Evolutionary conservation across 129 eudicot genomes (phyloP), one percentile per base, ranked within the genome.

Genomic region (Oenanthe sinensis): DNA sequence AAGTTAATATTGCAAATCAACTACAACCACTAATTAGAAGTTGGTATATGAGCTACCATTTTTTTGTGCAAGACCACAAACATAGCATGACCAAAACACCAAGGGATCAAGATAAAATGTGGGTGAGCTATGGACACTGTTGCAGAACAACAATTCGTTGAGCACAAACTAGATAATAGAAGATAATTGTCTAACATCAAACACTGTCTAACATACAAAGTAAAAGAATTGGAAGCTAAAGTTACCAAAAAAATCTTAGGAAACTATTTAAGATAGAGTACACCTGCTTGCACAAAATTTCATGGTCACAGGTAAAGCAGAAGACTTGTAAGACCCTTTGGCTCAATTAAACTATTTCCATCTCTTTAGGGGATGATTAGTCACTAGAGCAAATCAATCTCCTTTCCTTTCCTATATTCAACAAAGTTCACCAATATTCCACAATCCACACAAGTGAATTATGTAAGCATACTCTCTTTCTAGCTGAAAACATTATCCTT

Each of bases 401-500:
- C 28, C 7, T n/a, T 2, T 72, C 3, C 19, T 65, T 26, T 63
- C 70, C 37, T 40, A 20, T 5, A 33, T 40, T 42, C 33, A 58
- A 19, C 76, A 19, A 22, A 8, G 11, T 70, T 20, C 48, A n/a
- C 48, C 26, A 72, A 40, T 42, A 40, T 43, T 33, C 52, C 37
- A 20, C 28, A 17, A 8, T 12, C 9, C 40, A 65, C 39, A 9
- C 14, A 13, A 20, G 75, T 39, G 44, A 40, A 22, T 26, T 39
- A 72, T 26, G 33, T 10, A 72, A 68, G 48, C 46, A 70, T 70
- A 70, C 75, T 70, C 75, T 70, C 75, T 70, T 20, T 70, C 44
- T 39, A 40, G 42, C 75, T 16, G 17, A 39, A 43, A n/a, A 42
- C 15, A 72, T 72, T 72, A 72, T 72, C 14, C 65, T 9, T 42